Evolutionary conservation across 1,139 yeast species (phyloP).

Genomic region (Candida sanyaensis): DNA sequence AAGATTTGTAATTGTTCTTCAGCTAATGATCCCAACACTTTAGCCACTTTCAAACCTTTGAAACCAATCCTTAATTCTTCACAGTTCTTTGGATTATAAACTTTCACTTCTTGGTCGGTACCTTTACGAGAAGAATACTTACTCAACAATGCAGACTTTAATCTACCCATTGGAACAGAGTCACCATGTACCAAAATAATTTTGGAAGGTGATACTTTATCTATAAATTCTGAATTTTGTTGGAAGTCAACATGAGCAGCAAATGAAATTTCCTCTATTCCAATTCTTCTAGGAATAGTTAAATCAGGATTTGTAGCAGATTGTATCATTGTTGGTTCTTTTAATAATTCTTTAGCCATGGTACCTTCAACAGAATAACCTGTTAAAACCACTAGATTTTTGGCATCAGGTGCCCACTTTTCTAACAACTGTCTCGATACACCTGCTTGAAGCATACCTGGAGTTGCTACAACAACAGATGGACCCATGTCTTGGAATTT

Average conservation of each 20-base stretch:
- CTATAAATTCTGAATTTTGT: constrained; percentile 89
- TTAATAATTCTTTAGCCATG: constrained; percentile 85
- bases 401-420: constrained; percentile 96
- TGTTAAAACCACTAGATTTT: constrained; percentile 82
- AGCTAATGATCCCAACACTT: constrained; percentile 79
- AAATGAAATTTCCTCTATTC: constrained; percentile 93
- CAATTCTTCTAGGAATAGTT: constrained; percentile 81
- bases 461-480: constrained; percentile 93
- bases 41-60: constrained; percentile 83
- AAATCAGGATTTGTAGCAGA: constrained; percentile 78
- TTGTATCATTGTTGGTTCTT: constrained; percentile 88
- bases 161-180: constrained; percentile 95
- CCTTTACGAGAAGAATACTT: constrained; percentile 82
- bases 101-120: constrained; percentile 89
- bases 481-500: constrained; percentile 93
- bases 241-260: constrained; percentile 99
- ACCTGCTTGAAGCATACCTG: constrained; percentile 98
- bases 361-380: constrained; percentile 99
- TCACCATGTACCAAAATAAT: constrained; percentile 97
- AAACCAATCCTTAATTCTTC: constrained; percentile 75
- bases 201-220: constrained; percentile 78
- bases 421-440: constrained; percentile 88
- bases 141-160: constrained; percentile 87
- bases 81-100: constrained; percentile 91
- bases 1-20: constrained; percentile 43